Evolutionary conservation across 768 basidiomycete species (phyloP).

Genomic region (Multifurca ochricompacta): DNA sequence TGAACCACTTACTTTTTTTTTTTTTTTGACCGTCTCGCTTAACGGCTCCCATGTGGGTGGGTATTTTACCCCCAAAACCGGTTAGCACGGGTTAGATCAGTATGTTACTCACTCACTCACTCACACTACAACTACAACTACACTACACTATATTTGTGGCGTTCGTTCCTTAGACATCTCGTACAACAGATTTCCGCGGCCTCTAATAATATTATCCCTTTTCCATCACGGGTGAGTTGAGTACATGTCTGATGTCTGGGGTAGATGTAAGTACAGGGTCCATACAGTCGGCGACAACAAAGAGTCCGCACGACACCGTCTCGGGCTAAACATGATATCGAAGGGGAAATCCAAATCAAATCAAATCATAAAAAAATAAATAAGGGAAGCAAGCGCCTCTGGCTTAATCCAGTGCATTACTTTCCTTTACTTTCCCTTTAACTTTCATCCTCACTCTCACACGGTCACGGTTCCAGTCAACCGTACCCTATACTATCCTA

Average conservation of each 20-base stretch:
- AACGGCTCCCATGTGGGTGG: slow-evolving; percentile 14
- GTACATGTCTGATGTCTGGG: slow-evolving; percentile 14
- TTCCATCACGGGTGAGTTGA: slow-evolving; percentile 10
- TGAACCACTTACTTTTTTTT: not conserved
- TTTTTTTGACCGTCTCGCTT: not conserved
- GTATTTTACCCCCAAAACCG: slow-evolving; percentile 5
- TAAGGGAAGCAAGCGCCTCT: not conserved
- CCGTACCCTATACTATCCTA: too few species aligned
- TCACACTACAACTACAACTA: not conserved
- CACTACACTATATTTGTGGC: slow-evolving; percentile 6
- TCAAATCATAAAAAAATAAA: not conserved
- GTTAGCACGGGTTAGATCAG: slow-evolving; percentile 8
- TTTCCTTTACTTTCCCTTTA: too few species aligned
- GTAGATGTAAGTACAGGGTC: slow-evolving; percentile 15
- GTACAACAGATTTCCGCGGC: slow-evolving; percentile 5
- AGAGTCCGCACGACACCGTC: slow-evolving; percentile 2
- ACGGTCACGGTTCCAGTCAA: too few species aligned
- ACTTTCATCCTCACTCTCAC: too few species aligned
- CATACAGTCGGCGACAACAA: not conserved
- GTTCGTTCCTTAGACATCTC: slow-evolving; percentile 1
- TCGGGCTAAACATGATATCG: slow-evolving; percentile 9
- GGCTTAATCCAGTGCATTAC: slow-evolving; percentile 2
- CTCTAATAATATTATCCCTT: not conserved
- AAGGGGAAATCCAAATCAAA: slow-evolving; percentile 5
- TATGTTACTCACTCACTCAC: not conserved